Base-by-base conservation (phyloP, 208 protist species). In the Naegleria fowleri region DNA sequence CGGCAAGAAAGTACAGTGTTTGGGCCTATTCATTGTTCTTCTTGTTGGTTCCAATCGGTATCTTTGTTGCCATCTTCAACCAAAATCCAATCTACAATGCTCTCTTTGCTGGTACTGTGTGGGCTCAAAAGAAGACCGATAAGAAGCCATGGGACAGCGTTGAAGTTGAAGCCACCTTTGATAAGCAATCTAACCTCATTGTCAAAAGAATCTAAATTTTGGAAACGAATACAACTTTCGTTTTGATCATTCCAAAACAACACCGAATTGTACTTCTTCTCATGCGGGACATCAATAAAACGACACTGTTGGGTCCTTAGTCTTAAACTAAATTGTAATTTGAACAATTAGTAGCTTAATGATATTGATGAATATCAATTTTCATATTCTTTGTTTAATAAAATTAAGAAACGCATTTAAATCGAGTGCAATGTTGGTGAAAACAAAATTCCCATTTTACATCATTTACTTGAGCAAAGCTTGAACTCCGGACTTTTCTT, bases 401-500 rank as follows among this genome's bases (percentile, higher is more conserved):
- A 48, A 48, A 48, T 48, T 48, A 48, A 48, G 43, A 1, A 48
- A 48, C 43, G 43, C 7, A n/a, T 48, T 48, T 48, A 48, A 48
- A 48, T 48, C 43, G 43, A 48, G 43, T 48, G 7, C 43, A 48
- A 7, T 48, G n/a, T n/a, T n/a, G 43, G 43, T 48, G 43, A 9
- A 48, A 22, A 67, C 55, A 67, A 67, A 67, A 67, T 29, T 15
- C 55, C 55, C 55, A 22, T 67, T 67, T 67, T 15, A 29, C 22
- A 29, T 79, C 7, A 36, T 79, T 79, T 79, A 79, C 41, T 86
- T 86, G 5, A 86, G 25, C 38, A 86, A 86, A 40, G 33, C 83
- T 19, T 16, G 6, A 85, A 93, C 92, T 86, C 79, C 90, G 0
- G 92, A 41, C 16, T 84, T 87, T 43, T 94, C 93, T 36, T 58